phyloP scores from a whole-genome alignment of 345 rosid genomes.

The Litchi chinensis region DNA sequence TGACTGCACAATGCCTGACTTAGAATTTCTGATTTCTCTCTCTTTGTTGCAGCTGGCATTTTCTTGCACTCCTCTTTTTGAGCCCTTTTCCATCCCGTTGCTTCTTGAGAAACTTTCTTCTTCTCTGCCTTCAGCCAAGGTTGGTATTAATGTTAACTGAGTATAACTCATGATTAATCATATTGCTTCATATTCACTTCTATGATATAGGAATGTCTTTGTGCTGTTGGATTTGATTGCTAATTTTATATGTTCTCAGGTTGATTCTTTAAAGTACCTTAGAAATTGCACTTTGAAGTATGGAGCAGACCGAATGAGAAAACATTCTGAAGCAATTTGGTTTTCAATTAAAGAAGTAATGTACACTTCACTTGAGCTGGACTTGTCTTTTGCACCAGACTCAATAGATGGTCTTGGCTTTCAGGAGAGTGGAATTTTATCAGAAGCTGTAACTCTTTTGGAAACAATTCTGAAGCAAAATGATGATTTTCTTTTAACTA shows the following conservation, averaged over 20 bases:
- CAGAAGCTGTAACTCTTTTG: conserved; percentile 64
- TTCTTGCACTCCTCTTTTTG: conserved; percentile 84
- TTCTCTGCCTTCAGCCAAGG: conserved; percentile 85
- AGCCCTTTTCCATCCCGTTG: conserved; percentile 82
- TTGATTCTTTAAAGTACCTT: conserved; percentile 88
- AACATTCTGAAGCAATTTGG: conserved; percentile 72
- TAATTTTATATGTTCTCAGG: conserved; percentile 43
- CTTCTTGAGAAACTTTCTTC: conserved; percentile 95
- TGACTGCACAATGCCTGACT: not conserved
- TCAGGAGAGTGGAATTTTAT: conserved; percentile 51
- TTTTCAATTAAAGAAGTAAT: conserved; percentile 62
- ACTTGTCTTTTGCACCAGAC: conserved; percentile 44
- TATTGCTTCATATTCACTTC: conserved; percentile 4
- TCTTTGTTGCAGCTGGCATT: conserved; percentile 61
- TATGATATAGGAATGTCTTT: conserved; percentile 11
- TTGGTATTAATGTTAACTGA: conserved; percentile 28
- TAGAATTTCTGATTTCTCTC: not conserved
- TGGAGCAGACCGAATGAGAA: conserved; percentile 66
- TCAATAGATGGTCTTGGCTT: conserved; percentile 45
- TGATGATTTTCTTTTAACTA: conserved; percentile 43
- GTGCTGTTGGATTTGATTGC: conserved; percentile 9
- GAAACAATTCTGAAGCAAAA: conserved; percentile 60
- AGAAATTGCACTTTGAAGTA: conserved; percentile 57
- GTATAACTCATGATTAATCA: not conserved
- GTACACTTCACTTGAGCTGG: conserved; percentile 49